Conservation (phyloP, 2,329 filamentous ascomycete species). For the Stagonosporopsis cucurbitacearum region DNA sequence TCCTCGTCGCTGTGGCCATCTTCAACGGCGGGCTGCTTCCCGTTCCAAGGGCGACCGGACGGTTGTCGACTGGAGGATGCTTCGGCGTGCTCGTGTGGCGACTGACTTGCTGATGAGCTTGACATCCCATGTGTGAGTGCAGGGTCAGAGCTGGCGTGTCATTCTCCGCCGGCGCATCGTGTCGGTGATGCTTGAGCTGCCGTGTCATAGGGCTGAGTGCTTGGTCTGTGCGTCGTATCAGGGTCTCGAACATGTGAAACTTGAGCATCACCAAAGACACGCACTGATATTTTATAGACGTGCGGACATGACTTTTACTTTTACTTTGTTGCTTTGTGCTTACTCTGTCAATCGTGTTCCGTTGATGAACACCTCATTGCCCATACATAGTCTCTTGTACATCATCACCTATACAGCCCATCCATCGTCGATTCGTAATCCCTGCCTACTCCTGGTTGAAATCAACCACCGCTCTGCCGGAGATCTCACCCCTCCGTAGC, state of each 20-base stretch:
- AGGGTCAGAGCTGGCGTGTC: slow-evolving; percentile 11
- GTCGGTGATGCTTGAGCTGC: slow-evolving; percentile 15
- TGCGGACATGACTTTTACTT: too few species aligned
- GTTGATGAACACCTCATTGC: background rate
- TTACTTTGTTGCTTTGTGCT: background rate
- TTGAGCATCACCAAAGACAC: background rate
- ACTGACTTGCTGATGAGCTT: slow-evolving; percentile 46
- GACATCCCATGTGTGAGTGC: slow-evolving; percentile 49
- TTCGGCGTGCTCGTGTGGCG: slow-evolving; percentile 48
- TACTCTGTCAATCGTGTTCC: background rate
- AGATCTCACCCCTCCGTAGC: slow-evolving; percentile 57
- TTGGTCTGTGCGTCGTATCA: slow-evolving; percentile 20
- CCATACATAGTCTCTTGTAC: background rate
- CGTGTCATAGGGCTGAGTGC: slow-evolving; percentile 25
- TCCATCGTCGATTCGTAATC: too few species aligned
- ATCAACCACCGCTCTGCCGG: slow-evolving; percentile 61
- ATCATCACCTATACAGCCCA: slow-evolving; percentile 8
- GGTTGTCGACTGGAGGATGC: slow-evolving; percentile 51
- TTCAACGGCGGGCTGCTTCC: slow-evolving; percentile 43
- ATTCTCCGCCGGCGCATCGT: slow-evolving; percentile 37
- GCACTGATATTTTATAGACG: too few species aligned
- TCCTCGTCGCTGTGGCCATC: slow-evolving; percentile 58
- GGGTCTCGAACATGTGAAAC: slow-evolving; percentile 18
- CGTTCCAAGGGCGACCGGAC: slow-evolving; percentile 39
- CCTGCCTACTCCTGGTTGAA: slow-evolving; percentile 53